Evolutionary conservation across 768 basidiomycete genomes (phyloP).

Genomic region (Rhizopogon sp.): DNA sequence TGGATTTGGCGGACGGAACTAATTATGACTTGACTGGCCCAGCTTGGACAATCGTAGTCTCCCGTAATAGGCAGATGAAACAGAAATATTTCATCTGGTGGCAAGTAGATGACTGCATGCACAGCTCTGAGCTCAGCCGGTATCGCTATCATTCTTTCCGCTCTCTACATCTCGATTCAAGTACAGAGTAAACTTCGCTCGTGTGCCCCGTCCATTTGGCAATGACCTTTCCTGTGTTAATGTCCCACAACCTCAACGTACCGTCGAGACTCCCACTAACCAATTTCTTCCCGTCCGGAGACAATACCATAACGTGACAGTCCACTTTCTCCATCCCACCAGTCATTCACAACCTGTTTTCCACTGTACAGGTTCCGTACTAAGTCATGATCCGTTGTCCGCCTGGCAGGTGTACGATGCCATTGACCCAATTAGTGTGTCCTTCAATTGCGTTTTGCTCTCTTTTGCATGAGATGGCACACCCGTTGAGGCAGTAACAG

Average conservation of each 20-base stretch:
- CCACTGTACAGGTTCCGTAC: background rate
- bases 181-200: background rate
- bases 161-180: background rate
- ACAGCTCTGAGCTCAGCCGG: background rate
- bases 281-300: no score
- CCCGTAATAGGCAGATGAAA: no score
- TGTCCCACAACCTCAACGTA: background rate
- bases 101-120: background rate
- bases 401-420: background rate
- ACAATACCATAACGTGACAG: no score
- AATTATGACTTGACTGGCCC: no score
- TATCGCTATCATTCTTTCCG: background rate
- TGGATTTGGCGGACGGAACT: no score
- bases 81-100: background rate
- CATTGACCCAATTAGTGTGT: background rate
- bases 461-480: no score
- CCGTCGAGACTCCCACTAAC: background rate
- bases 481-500: no score
- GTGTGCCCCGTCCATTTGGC: background rate
- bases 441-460: no score
- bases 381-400: background rate
- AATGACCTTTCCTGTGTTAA: background rate
- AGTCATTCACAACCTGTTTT: background rate
- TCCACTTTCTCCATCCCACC: background rate
- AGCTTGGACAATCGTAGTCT: no score